These are phyloP conservation scores for Yamadazyma paraphyllophila DNA, from an alignment of 805 yeast species.

Conservation along the genomic window DNA sequence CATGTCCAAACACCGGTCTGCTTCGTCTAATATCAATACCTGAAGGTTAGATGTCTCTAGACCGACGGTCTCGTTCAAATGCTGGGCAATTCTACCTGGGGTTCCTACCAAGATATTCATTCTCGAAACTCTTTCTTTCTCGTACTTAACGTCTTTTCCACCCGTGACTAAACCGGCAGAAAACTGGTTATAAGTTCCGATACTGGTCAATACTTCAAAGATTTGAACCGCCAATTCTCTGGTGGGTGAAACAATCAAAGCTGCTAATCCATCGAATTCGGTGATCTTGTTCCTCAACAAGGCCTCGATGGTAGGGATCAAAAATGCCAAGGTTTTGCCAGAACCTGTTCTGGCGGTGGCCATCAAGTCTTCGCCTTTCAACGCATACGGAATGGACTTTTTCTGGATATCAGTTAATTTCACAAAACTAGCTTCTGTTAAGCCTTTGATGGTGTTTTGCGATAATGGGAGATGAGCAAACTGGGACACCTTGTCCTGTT, in stretches of 20 bases:
- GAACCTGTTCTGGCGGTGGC: slow-evolving; percentile 92
- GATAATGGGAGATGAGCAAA: slow-evolving; percentile 82
- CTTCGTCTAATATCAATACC: slow-evolving; percentile 82
- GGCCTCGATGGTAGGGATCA: slow-evolving; percentile 75
- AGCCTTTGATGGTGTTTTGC: slow-evolving; percentile 61
- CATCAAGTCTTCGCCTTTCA: slow-evolving; percentile 75
- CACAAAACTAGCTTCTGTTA: slow-evolving; percentile 74
- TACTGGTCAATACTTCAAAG: slow-evolving; percentile 79
- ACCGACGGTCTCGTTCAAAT: slow-evolving; percentile 84
- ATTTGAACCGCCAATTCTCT: slow-evolving; percentile 90
- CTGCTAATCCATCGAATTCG: slow-evolving; percentile 85
- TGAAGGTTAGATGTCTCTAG: slow-evolving; percentile 74
- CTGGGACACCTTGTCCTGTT: slow-evolving; percentile 30
- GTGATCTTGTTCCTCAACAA: slow-evolving; percentile 71
- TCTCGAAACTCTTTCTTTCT: slow-evolving; percentile 72
- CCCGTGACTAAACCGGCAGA: slow-evolving; percentile 93
- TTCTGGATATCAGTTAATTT: slow-evolving; percentile 84
- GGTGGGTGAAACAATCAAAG: slow-evolving; percentile 86
- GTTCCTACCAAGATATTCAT: slow-evolving; percentile 87
- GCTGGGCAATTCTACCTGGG: slow-evolving; percentile 88
- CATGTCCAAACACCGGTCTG: slow-evolving; percentile 91
- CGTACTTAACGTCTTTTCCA: slow-evolving; percentile 83
- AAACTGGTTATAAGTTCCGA: slow-evolving; percentile 71
- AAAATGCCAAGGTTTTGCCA: slow-evolving; percentile 85
- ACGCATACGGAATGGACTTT: slow-evolving; percentile 68